Evolutionary conservation across 208 protist species (phyloP), one percentile per base, ranked within the genome.

Genomic region (Leishmania mexicana): DNA sequence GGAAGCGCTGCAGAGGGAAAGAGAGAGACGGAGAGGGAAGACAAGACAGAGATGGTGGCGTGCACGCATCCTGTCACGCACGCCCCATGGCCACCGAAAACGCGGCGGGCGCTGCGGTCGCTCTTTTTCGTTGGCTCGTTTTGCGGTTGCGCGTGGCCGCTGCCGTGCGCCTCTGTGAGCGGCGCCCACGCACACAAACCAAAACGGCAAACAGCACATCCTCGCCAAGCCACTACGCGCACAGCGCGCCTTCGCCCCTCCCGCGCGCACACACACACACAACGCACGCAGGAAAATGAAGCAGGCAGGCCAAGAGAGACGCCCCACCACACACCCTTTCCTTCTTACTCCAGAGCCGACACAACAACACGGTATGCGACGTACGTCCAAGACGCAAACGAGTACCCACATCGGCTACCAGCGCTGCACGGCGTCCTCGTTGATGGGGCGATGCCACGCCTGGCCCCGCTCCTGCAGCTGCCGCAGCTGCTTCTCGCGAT

Each of bases 401-500:
- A 53, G 35, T 17, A 31, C 68, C 24, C 68, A 3, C 2, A 73
- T 53, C 35, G 31, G 49, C 83, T 87, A 97, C 91, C 90, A 97
- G 1, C 92, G 86, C 35, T 89, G 76, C 47, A 80, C 83, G 17
- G 86, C 89, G 58, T 95, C 90, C 10, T 91, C 80, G 81, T 97
- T 93, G 54, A 98, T 89, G 5, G 94, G 92, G 13, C 90, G 88
- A 81, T 98, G 94, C 96, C 96, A 98, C 38, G 94, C 96, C 85
- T 94, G 87, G 31, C 96, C 96, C 38, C 80, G 89, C 84, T 94
- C 89, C 84, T 98, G 96, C 78, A 96, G 80, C 70, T 72, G 80
- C 3, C 94, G 87, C 76, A 95, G 87, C 79, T 89, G 73, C 86
- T 95, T 96, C 82, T 96, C 94, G 54, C 93, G 81, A 68, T 97